Evolutionary conservation across 495 filamentous ascomycete genomes (phyloP).

Genomic region (Oidiodendron maius): DNA sequence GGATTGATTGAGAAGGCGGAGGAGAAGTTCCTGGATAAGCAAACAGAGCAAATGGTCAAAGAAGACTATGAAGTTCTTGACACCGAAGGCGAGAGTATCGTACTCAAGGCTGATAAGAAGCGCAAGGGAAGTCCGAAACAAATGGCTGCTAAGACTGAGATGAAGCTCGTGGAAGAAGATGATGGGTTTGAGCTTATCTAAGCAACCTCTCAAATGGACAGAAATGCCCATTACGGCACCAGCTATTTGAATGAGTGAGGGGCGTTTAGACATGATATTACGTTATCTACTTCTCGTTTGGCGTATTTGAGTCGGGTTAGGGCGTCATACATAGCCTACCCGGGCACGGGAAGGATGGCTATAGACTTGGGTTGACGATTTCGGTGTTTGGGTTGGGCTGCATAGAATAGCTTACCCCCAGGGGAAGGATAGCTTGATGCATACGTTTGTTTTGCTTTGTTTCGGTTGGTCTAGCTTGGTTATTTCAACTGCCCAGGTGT

Average conservation of each 20-base stretch:
- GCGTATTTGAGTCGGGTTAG: not conserved
- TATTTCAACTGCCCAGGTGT: no score
- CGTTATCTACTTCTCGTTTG: not conserved
- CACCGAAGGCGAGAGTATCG: conserved; percentile 14
- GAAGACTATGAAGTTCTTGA: conserved; percentile 24
- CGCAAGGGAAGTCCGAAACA: conserved; percentile 16
- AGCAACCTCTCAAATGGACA: not conserved
- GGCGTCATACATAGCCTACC: conserved; percentile 16
- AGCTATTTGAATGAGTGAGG: not conserved
- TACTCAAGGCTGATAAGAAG: conserved; percentile 10
- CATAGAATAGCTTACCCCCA: conserved; percentile 17
- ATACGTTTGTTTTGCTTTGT: conserved; percentile 1
- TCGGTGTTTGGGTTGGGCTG: conserved; percentile 4
- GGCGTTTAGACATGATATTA: not conserved
- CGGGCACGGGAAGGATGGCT: conserved; percentile 24
- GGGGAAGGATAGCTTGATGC: conserved; percentile 23
- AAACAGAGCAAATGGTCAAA: conserved; percentile 21
- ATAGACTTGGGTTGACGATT: conserved; percentile 6
- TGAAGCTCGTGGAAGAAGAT: conserved; percentile 11
- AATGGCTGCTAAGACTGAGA: conserved; percentile 8
- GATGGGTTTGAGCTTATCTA: conserved; percentile 23
- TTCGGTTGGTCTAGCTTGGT: not conserved
- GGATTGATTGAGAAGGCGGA: conserved; percentile 22
- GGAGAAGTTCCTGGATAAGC: conserved; percentile 16
- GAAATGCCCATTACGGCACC: not conserved